Conservation (phyloP, 139 green algal species). For the Pedinophyceae sp. region DNA sequence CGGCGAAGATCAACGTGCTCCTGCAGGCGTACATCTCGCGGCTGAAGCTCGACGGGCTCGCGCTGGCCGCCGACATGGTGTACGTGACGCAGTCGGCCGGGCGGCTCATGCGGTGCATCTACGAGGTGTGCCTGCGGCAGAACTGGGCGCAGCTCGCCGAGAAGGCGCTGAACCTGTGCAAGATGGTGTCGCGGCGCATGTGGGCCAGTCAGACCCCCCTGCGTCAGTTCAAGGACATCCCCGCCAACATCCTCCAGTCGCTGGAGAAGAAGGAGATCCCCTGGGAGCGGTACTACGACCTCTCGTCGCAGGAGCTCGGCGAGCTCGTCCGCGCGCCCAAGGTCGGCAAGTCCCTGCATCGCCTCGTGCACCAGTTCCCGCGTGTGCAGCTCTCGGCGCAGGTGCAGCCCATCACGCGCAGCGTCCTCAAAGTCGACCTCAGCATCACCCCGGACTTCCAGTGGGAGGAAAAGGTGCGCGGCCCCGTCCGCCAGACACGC, state of each 20-base stretch:
- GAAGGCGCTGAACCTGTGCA: conserved; percentile 75
- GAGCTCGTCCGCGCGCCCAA: conserved; percentile 91
- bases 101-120: conserved; percentile 88
- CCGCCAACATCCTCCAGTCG: conserved; percentile 22
- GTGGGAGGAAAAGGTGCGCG: conserved; percentile 53
- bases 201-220: conserved; percentile 83
- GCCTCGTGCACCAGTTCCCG: conserved; percentile 88
- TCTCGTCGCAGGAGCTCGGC: conserved; percentile 66
- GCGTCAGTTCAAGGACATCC: conserved; percentile 72
- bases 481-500: too few species aligned
- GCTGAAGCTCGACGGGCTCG: conserved; percentile 90
- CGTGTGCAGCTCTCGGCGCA: conserved; percentile 79
- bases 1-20: conserved; percentile 94
- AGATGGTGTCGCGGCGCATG: conserved; percentile 82
- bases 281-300: conserved; percentile 96
- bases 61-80: conserved; percentile 85
- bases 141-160: conserved; percentile 79
- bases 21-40: conserved; percentile 85
- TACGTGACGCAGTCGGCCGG: conserved; percentile 86
- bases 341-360: conserved; percentile 88
- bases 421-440: conserved; percentile 83
- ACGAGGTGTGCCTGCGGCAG: conserved; percentile 87
- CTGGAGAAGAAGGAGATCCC: conserved; percentile 86
- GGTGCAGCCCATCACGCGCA: conserved; percentile 90
- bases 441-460: conserved; percentile 94